Base-by-base conservation (phyloP, 2,329 filamentous ascomycete species). In the Aureobasidium zeae region DNA sequence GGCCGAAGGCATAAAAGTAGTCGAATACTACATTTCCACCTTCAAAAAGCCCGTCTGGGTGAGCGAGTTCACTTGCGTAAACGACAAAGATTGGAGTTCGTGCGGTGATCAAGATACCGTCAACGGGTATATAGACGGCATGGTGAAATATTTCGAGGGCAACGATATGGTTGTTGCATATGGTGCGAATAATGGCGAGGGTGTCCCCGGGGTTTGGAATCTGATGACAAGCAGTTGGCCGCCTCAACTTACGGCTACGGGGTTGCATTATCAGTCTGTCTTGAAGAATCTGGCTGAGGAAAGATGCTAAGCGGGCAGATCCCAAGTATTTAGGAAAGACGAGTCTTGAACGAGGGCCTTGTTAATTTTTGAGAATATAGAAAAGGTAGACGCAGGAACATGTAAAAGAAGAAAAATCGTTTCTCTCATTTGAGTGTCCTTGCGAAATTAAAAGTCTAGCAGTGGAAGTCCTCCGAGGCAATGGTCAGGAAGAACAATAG, bases 1-100 rank as follows among this genome's bases (percentile, higher is more conserved):
- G 13, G 42, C 44, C 5, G 53, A 50, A 9, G 53, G 51, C 30
- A 51, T 51, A 42, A 41, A 49, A 10, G 56, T 51, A 9, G 52
- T 57, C 11, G 54, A 54, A 13, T 54, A 57, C 39, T 57, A 57
- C 26, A 37, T 39, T 11, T 30, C 17, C 15, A 55, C 45, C n/a
- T 58, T 57, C 39, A 38, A 44, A 22, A 56, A 55, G 33, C 52
- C 52, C 3, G 46, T 57, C 29, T 57, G 54, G 53, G 50, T 57
- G 13, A 48, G 32, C 20, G 55, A 56, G 35, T 56, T 56, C 35
- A 53, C 55, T 10, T 57, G 55, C 28, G 53, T 57, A 12, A 43
- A 53, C 31, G 52, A 54, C 20, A 25, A 45, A 17, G 47, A 39
- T 43, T 55, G 46, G 46, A 39, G 30, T 7, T 50, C 54, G 26